These are phyloP conservation scores for Erysimum cheiri DNA, from an alignment of 441 rosid genomes.

Conservation along the genomic window DNA sequence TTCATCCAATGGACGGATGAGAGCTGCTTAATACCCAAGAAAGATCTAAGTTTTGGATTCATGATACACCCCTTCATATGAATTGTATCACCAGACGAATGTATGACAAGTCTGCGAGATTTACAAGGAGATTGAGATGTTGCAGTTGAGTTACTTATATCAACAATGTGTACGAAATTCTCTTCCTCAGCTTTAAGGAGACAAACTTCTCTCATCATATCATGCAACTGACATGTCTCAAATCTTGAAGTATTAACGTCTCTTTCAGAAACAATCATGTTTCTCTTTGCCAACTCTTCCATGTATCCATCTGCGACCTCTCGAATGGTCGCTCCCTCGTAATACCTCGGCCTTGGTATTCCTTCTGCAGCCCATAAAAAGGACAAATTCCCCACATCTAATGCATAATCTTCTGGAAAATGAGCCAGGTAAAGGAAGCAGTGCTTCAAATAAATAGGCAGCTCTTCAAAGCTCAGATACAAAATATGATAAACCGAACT, in stretches of 20 bases:
- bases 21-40: not conserved
- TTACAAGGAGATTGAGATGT: not conserved
- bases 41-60: conserved; percentile 24
- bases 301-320: conserved; percentile 30
- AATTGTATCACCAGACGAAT: too few species aligned
- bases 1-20: not conserved
- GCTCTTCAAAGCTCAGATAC: too few species aligned
- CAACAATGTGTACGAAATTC: not conserved
- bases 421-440: conserved; percentile 3
- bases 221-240: conserved; percentile 38
- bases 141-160: not conserved
- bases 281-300: conserved; percentile 32
- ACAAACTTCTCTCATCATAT: conserved; percentile 45
- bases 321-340: not conserved
- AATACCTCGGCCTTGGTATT: not conserved
- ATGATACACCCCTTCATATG: too few species aligned
- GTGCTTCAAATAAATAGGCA: too few species aligned
- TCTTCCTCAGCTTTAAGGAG: conserved; percentile 38
- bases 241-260: not conserved
- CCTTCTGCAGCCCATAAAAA: conserved; percentile 42
- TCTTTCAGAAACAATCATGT: conserved; percentile 32
- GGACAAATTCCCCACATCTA: not conserved
- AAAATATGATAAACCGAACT: too few species aligned
- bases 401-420: conserved; percentile 40
- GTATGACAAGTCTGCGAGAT: conserved; percentile 17